Evolutionary conservation across 306 rosid genomes (phyloP), one percentile per base, ranked within the genome.

Genomic region (Vigna trinervia): DNA sequence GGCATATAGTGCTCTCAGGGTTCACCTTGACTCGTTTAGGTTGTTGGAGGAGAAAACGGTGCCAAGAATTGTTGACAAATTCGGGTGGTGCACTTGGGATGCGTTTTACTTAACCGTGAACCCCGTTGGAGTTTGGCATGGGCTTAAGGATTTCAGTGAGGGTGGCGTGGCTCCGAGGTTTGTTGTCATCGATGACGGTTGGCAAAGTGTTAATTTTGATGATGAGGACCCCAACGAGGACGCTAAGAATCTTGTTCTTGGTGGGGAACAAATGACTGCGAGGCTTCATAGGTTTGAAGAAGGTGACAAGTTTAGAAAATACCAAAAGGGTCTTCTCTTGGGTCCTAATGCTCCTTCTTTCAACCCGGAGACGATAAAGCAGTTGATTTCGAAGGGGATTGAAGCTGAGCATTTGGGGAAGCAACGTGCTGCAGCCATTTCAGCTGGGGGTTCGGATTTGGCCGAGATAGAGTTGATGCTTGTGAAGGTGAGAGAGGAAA

Each of bases 31-130:
- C 19, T 81, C 90, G 8, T 90, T 94, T 38, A 89, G 68, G 81
- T 89, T 94, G 14, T 87, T 92, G 75, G 98, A 92, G 80, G 98
- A 94, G 86, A 94, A 94, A 83, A 77, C 67, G 1, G 32, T 78
- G 6, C 94, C 94, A 15, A 83, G 62, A 36, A 19, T 92, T 2
- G 82, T 83, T 28, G 89, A 90, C 72, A 94, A 92, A 54, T 94
- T 94, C 13, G 97, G 98, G 38, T 94, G 98, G 98, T 94, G 96
- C 86, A 94, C 97, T 20, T 94, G 98, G 97, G 96, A 92, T 87
- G 91, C 97, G 8, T 89, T 94, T 59, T 94, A 92, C 75, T 84
- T 94, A 12, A 81, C 90, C 0, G 96, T 92, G 2, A 86, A 89
- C 46, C 97, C 96, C 3, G 60, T 66, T 26, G 94, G 97, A 17